phyloP scores from a whole-genome alignment of 768 basidiomycete genomes.

The Mycena capillaripes region DNA sequence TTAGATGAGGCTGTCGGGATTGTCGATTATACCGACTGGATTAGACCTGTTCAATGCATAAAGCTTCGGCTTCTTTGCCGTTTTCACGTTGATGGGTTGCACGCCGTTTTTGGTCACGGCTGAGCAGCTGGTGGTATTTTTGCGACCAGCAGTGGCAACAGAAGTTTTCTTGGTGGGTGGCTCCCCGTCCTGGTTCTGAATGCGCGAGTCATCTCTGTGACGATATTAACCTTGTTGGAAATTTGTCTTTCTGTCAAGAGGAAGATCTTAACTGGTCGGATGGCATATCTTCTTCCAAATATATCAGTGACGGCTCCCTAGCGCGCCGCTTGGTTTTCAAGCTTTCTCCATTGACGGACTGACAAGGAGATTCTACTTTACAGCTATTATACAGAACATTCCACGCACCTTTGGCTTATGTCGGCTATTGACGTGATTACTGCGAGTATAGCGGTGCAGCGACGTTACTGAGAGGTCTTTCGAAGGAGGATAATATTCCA shows the following conservation, averaged over 20 bases:
- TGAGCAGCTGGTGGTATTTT: too few species aligned
- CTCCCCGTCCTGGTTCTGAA: too few species aligned
- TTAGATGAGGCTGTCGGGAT: too few species aligned
- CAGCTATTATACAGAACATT: too few species aligned
- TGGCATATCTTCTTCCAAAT: not conserved
- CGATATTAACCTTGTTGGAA: not conserved
- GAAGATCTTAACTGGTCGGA: not conserved
- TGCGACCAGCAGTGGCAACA: too few species aligned
- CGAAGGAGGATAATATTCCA: not conserved
- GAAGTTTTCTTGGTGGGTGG: too few species aligned
- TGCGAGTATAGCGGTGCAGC: not conserved
- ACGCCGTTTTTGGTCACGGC: too few species aligned
- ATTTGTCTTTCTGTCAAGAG: not conserved
- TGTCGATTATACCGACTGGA: too few species aligned
- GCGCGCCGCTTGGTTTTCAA: not conserved
- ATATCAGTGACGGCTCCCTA: not conserved
- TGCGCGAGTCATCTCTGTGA: not conserved
- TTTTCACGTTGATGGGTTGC: too few species aligned
- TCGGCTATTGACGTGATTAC: not conserved
- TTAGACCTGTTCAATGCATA: too few species aligned
- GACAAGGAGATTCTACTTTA: not conserved
- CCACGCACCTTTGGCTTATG: not conserved
- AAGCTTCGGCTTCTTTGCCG: too few species aligned
- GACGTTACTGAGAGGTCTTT: not conserved
- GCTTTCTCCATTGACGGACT: not conserved